These are phyloP conservation scores for Ampelomyces quisqualis DNA, from an alignment of 2,329 filamentous ascomycete species.

Conservation along the genomic window DNA sequence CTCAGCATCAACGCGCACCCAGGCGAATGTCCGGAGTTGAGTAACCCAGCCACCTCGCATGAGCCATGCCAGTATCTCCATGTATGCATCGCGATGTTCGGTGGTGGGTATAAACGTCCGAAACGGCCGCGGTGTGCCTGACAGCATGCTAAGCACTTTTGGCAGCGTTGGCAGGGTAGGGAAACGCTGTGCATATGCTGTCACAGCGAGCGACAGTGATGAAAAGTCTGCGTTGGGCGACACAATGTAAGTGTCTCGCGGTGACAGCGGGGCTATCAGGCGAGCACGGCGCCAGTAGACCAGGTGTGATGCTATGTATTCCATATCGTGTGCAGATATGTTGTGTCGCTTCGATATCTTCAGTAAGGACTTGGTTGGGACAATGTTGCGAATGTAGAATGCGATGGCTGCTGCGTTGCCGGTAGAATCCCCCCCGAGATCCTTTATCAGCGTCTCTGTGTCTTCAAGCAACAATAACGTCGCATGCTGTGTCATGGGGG, in stretches of 20 bases:
- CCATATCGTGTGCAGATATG: slow-evolving; percentile 76
- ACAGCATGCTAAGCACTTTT: slow-evolving; percentile 83
- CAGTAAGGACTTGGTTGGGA: slow-evolving; percentile 65
- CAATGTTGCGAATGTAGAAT: slow-evolving; percentile 64
- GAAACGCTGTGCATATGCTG: slow-evolving; percentile 75
- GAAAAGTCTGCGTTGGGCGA: slow-evolving; percentile 83
- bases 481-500: slow-evolving; percentile 80
- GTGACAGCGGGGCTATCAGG: slow-evolving; percentile 85
- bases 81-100: slow-evolving; percentile 81
- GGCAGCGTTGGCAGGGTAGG: slow-evolving; percentile 79
- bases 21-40: slow-evolving; percentile 87
- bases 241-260: slow-evolving; percentile 85
- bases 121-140: slow-evolving; percentile 77
- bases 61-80: slow-evolving; percentile 90
- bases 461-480: slow-evolving; percentile 82
- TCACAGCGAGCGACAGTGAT: slow-evolving; percentile 67
- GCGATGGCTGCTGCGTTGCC: slow-evolving; percentile 75
- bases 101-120: slow-evolving; percentile 82
- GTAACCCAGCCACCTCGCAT: slow-evolving; percentile 92
- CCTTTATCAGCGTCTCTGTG: slow-evolving; percentile 73
- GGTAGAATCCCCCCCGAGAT: slow-evolving; percentile 68
- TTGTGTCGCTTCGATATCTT: slow-evolving; percentile 71
- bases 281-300: slow-evolving; percentile 95
- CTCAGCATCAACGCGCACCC: slow-evolving; percentile 79
- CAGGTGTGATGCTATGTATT: slow-evolving; percentile 86